phyloP scores from a whole-genome alignment of 169 alveolate genomes.

The Prorocentrum cordatum region DNA sequence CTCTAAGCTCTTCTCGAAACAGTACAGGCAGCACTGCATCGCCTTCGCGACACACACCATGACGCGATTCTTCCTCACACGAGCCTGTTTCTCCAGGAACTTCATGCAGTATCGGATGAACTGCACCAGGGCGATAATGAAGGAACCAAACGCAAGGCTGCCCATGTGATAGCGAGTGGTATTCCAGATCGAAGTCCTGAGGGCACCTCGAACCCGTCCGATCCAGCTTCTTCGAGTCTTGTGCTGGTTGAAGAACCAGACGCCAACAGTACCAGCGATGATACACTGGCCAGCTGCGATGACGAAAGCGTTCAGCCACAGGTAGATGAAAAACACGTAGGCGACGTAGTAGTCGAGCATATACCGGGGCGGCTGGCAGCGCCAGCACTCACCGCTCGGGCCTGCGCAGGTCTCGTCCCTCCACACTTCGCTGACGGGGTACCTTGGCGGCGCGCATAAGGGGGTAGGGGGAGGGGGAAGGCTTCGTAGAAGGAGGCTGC shows the following conservation, averaged over 20 bases:
- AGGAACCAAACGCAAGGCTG: constrained; percentile 83
- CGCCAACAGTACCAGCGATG: constrained; percentile 79
- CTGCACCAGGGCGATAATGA: constrained; percentile 80
- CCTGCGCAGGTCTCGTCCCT: no score
- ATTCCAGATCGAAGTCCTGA: not conserved
- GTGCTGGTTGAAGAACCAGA: constrained; percentile 78
- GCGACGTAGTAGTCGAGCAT: constrained; percentile 8
- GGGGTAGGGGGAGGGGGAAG: no score
- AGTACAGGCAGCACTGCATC: constrained; percentile 77
- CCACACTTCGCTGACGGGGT: no score
- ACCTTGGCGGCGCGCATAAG: no score
- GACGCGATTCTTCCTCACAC: not conserved
- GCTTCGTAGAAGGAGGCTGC: no score
- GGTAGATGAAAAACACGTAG: constrained; percentile 50
- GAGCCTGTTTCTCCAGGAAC: not conserved
- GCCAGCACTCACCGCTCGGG: constrained; percentile 6
- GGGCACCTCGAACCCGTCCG: not conserved
- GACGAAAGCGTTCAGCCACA: not conserved
- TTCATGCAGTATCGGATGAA: constrained; percentile 75
- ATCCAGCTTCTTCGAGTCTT: not conserved
- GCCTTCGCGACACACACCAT: constrained; percentile 52
- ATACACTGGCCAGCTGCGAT: constrained; percentile 80
- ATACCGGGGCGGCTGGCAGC: constrained; percentile 48
- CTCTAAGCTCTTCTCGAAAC: constrained; percentile 81
- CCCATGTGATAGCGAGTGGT: constrained; percentile 74